Evolutionary conservation across 441 rosid genomes (phyloP).

Genomic region (Erodium trifolium): DNA sequence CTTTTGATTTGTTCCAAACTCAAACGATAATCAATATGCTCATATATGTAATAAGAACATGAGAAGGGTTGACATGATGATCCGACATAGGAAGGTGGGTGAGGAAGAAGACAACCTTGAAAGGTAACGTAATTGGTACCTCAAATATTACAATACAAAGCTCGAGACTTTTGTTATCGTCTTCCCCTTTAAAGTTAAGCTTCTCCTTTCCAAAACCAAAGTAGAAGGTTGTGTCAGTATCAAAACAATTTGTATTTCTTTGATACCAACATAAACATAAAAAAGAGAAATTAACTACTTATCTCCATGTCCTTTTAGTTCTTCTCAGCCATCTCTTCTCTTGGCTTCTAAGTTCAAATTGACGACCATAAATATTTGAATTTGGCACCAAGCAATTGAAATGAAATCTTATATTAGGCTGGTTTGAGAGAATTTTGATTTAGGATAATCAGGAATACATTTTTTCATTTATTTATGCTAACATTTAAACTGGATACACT

Average conservation of each 20-base stretch:
- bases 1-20: too few species aligned
- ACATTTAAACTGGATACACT: too few species aligned
- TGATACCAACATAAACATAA: slow-evolving; percentile 12
- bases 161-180: slow-evolving; percentile 22
- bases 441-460: too few species aligned
- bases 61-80: slow-evolving; percentile 27
- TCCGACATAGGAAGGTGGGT: slow-evolving; percentile 45
- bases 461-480: too few species aligned
- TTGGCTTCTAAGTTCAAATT: too few species aligned
- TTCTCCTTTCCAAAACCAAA: background rate
- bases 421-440: too few species aligned
- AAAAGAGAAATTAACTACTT: slow-evolving; percentile 6
- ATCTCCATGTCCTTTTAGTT: slow-evolving; percentile 4
- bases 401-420: background rate
- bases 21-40: too few species aligned
- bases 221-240: background rate
- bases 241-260: slow-evolving; percentile 3
- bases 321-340: background rate
- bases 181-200: slow-evolving; percentile 22
- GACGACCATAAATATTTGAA: too few species aligned
- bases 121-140: slow-evolving; percentile 13
- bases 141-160: slow-evolving; percentile 14
- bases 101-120: slow-evolving; percentile 14
- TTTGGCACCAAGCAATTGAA: background rate
- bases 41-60: background rate